These are phyloP conservation scores for Quercus phellos DNA, from an alignment of 331 rosid genomes.

Conservation along the genomic window DNA sequence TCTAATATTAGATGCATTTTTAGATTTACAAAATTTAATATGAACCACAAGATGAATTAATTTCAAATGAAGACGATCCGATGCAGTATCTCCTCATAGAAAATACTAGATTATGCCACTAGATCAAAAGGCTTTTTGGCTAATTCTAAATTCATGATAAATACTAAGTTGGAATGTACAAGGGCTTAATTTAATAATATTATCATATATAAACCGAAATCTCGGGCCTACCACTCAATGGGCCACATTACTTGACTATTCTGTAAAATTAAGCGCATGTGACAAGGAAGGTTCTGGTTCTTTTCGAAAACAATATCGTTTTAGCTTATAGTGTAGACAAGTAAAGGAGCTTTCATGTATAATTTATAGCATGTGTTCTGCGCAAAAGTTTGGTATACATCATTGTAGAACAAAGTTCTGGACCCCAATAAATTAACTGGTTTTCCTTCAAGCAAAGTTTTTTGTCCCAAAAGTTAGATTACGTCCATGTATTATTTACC, in stretches of 20 bases:
- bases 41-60: too few relatives aligned
- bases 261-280: neutral
- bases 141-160: too few relatives aligned
- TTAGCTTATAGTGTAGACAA: neutral
- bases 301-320: neutral
- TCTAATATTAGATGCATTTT: too few relatives aligned
- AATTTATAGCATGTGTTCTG: neutral
- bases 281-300: neutral
- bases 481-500: too few relatives aligned
- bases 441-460: too few relatives aligned
- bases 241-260: neutral
- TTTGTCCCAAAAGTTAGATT: too few relatives aligned
- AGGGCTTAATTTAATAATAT: neutral
- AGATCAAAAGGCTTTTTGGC: too few relatives aligned
- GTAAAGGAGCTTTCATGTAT: neutral
- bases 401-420: neutral
- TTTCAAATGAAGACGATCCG: too few relatives aligned
- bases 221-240: neutral
- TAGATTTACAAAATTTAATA: too few relatives aligned
- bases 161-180: too few relatives aligned
- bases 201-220: neutral
- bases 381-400: neutral
- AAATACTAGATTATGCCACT: too few relatives aligned
- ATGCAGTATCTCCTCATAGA: too few relatives aligned
- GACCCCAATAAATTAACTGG: neutral